phyloP scores from a whole-genome alignment of 129 eudicot species.

The Apium graveolens region DNA sequence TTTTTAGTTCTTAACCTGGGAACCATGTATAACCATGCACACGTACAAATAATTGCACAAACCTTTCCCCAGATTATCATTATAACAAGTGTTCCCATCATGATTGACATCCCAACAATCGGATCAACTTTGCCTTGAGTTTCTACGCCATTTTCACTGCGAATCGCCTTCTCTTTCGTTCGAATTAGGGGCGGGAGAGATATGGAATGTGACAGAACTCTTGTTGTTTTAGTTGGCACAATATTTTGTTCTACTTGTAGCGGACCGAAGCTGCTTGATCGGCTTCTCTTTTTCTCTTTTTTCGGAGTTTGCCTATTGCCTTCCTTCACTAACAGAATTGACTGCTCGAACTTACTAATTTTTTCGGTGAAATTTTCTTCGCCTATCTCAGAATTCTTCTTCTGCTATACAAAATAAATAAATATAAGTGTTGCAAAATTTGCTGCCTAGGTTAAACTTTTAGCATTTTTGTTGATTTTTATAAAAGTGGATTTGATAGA shows the following conservation, averaged over 20 bases:
- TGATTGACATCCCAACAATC: constrained; percentile 35
- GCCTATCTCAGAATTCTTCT: neutral
- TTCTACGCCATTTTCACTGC: neutral
- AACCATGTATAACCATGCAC: constrained; percentile 49
- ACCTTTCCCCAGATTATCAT: constrained; percentile 61
- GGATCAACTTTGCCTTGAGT: constrained; percentile 26
- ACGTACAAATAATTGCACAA: constrained; percentile 59
- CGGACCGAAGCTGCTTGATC: neutral
- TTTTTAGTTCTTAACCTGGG: constrained; percentile 20
- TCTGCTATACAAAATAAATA: neutral
- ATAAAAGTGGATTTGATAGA: no score
- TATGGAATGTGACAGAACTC: constrained; percentile 12
- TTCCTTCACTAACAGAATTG: neutral
- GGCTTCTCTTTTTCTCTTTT: neutral
- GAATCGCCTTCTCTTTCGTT: constrained; percentile 9
- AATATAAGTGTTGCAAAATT: no score
- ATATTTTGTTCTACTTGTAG: neutral
- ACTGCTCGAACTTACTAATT: neutral
- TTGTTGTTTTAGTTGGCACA: neutral
- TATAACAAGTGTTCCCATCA: constrained; percentile 32
- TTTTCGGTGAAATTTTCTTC: neutral
- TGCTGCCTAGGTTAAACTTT: no score
- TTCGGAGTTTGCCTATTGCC: neutral
- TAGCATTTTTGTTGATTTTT: no score
- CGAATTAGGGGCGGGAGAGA: neutral